phyloP scores from a whole-genome alignment of 75 land plant species.

The Selaginella moellendorffii region DNA sequence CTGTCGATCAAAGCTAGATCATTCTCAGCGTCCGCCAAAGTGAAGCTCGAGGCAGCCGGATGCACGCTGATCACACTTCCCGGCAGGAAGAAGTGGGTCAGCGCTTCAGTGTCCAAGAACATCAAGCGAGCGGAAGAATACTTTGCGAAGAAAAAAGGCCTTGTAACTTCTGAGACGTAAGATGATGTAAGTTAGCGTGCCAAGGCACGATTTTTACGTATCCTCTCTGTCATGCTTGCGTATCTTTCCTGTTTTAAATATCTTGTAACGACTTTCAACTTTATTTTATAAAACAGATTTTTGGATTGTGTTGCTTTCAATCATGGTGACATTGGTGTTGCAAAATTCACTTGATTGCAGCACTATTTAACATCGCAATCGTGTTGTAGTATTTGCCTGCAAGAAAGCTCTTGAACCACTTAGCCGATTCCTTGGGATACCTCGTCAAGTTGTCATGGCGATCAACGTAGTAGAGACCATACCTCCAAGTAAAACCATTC shows the following conservation, averaged over 20 bases:
- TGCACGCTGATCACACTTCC: slow-evolving; percentile 60
- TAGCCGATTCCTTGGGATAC: background rate
- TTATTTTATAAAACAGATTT: too few species aligned
- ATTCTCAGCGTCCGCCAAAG: slow-evolving; percentile 70
- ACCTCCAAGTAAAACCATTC: background rate
- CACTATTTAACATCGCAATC: too few species aligned
- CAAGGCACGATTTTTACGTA: too few species aligned
- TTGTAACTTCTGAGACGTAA: too few species aligned
- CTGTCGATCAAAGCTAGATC: slow-evolving; percentile 72
- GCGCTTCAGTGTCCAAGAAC: slow-evolving; percentile 61
- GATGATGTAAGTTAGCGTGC: too few species aligned
- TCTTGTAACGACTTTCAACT: too few species aligned
- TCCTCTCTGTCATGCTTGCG: too few species aligned
- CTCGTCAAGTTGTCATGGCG: background rate
- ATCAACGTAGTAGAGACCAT: background rate
- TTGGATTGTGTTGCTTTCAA: too few species aligned
- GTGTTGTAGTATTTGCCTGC: too few species aligned
- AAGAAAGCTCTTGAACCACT: background rate
- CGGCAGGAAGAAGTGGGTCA: slow-evolving; percentile 83
- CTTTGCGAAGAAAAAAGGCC: slow-evolving; percentile 66
- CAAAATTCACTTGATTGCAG: too few species aligned
- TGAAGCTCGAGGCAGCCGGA: slow-evolving; percentile 71
- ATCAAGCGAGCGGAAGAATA: slow-evolving; percentile 72
- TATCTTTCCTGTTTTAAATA: too few species aligned
- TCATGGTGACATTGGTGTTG: too few species aligned